Conservation (phyloP, 2,329 filamentous ascomycete genomes). For the Beauveria caledonica region DNA sequence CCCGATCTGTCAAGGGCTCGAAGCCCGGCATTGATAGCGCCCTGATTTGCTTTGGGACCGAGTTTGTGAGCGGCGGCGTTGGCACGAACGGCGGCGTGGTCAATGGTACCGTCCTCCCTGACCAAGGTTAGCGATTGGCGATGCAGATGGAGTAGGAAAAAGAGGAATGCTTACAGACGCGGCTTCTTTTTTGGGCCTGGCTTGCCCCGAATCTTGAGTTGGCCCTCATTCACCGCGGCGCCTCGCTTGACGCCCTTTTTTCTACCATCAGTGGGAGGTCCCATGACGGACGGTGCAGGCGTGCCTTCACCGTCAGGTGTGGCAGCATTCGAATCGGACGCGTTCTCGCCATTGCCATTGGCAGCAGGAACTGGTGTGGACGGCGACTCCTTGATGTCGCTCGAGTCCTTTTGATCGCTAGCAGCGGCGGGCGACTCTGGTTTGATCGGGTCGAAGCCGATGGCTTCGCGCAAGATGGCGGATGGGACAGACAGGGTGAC, state of each 20-base stretch:
- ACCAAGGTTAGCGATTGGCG: conserved; percentile 11
- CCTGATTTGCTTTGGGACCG: conserved; percentile 91
- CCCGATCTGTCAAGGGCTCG: conserved; percentile 88
- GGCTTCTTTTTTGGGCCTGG: conserved; percentile 96
- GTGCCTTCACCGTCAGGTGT: conserved; percentile 49
- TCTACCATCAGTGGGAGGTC: conserved; percentile 55
- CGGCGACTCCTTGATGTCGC: conserved; percentile 37
- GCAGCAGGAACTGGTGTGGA: conserved; percentile 31
- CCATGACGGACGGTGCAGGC: conserved; percentile 48
- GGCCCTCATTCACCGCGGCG: conserved; percentile 54
- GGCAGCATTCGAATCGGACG: conserved; percentile 50
- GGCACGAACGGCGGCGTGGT: conserved; percentile 42
- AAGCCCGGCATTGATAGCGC: conserved; percentile 93
- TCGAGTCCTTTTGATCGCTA: conserved; percentile 23
- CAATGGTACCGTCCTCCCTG: conserved; percentile 56
- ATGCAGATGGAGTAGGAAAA: conserved; percentile 2
- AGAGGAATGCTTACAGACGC: conserved; percentile 62
- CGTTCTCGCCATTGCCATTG: conserved; percentile 45
- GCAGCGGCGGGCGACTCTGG: conserved; percentile 38
- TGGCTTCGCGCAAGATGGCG: conserved; percentile 40
- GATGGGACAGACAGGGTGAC: conserved; percentile 47
- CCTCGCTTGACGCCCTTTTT: conserved; percentile 69
- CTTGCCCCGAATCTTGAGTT: conserved; percentile 69
- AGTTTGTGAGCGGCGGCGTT: conserved; percentile 63
- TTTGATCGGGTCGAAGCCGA: conserved; percentile 31